Evolutionary conservation across 768 basidiomycete species (phyloP).

Genomic region (Mycena rosella): DNA sequence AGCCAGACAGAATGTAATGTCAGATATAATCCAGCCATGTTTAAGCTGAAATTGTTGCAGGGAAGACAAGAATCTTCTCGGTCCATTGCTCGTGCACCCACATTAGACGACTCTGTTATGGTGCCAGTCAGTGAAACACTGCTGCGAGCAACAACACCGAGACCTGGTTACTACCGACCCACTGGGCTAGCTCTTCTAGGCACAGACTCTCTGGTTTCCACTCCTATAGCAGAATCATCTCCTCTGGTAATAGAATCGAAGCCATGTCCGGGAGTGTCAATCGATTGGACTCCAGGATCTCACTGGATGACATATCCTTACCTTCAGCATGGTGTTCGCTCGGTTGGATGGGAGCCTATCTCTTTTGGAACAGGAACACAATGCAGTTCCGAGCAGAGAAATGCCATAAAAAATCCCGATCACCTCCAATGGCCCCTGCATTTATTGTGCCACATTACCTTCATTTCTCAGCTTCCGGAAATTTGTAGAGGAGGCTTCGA

Average conservation of each 20-base stretch:
- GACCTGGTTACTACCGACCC: no score
- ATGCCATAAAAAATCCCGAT: neutral
- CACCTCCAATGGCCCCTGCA: neutral
- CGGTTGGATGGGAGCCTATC: conserved; percentile 7
- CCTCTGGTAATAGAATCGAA: no score
- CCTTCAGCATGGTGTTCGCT: conserved; percentile 3
- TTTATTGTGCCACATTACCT: neutral
- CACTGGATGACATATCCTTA: conserved; percentile 12
- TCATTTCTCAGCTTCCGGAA: neutral
- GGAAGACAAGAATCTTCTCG: no score
- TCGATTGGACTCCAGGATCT: neutral
- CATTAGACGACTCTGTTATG: no score
- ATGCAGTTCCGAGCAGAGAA: neutral
- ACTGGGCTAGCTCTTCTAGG: no score
- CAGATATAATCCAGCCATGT: no score
- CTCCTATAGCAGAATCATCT: no score
- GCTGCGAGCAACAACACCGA: no score
- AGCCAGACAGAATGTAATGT: neutral
- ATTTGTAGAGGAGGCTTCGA: neutral
- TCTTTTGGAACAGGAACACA: neutral
- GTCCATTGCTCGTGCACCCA: no score
- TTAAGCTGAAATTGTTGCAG: no score
- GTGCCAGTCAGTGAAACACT: no score
- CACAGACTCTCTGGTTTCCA: no score
- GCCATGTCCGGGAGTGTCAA: neutral